Conservation (phyloP, 1,139 yeast genomes). For the Arxiozyma bovina region DNA sequence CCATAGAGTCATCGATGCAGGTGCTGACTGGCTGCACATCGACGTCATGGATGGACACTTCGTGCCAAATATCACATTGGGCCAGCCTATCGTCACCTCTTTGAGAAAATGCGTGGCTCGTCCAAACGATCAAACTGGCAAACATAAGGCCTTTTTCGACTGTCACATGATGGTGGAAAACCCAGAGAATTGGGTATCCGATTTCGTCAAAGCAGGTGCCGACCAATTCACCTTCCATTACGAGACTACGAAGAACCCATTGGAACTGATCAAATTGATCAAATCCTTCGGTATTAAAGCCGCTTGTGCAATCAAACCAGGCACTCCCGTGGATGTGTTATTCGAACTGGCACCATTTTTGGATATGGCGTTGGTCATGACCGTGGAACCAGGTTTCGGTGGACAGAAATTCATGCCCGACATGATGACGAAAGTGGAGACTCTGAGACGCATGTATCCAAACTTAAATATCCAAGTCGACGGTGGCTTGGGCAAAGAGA, state of each 20-base stretch:
- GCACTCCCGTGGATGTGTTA: conserved; percentile 79
- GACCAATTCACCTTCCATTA: conserved; percentile 94
- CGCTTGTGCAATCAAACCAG: conserved; percentile 92
- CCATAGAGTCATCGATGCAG: conserved; percentile 62
- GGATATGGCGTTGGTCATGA: conserved; percentile 94
- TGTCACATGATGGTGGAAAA: conserved; percentile 98
- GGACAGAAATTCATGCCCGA: conserved; percentile 94
- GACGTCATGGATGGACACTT: conserved; percentile 99
- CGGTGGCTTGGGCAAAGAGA: conserved; percentile 87
- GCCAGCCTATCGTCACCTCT: conserved; percentile 79
- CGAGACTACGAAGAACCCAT: conserved; percentile 82
- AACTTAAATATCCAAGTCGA: conserved; percentile 86
- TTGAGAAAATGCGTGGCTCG: conserved; percentile 72
- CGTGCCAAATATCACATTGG: conserved; percentile 92
- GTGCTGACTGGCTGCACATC: conserved; percentile 94
- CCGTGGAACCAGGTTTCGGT: conserved; percentile 98
- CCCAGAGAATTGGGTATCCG: conserved; percentile 93
- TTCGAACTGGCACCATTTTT: conserved; percentile 66
- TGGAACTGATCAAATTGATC: conserved; percentile 64
- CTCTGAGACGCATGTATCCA: conserved; percentile 65
- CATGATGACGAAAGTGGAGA: conserved; percentile 92
- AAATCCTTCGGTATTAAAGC: conserved; percentile 80
- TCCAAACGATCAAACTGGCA: conserved; percentile 30
- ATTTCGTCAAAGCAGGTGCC: conserved; percentile 90
- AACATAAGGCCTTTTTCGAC: conserved; percentile 66